Conservation (phyloP, 768 basidiomycete genomes). For the Tremella fuciformis region DNA sequence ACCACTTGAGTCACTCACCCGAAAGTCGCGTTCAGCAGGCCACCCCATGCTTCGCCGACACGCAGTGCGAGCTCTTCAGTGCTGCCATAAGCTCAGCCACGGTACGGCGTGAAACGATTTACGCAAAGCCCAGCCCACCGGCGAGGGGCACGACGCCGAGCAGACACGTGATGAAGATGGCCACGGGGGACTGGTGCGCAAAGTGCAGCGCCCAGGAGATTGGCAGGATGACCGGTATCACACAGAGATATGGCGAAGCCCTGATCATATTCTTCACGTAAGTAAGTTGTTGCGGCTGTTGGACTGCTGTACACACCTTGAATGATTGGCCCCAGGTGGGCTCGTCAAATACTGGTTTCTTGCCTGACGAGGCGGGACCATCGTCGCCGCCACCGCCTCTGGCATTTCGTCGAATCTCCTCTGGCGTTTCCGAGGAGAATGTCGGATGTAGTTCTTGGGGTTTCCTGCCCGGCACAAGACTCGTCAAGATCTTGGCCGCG, state of each 20-base stretch:
- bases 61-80: constrained; percentile 59
- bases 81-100: constrained; percentile 13
- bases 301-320: not conserved
- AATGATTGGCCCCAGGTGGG: constrained; percentile 8
- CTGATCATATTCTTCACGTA: constrained; percentile 34
- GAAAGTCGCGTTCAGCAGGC: constrained; percentile 56
- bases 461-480: too few relatives aligned
- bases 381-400: constrained; percentile 6
- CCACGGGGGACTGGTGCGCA: constrained; percentile 50
- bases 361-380: constrained; percentile 5
- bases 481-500: too few relatives aligned
- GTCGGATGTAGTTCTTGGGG: too few relatives aligned
- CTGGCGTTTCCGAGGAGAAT: too few relatives aligned
- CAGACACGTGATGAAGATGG: constrained; percentile 57
- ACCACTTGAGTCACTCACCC: constrained; percentile 16
- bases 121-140: constrained; percentile 33
- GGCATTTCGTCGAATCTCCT: too few relatives aligned
- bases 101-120: constrained; percentile 52
- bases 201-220: constrained; percentile 58
- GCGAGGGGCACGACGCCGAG: constrained; percentile 57
- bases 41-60: constrained; percentile 52
- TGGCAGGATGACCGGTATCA: constrained; percentile 55
- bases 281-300: not conserved
- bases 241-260: constrained; percentile 21
- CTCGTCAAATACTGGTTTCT: constrained; percentile 10